These are phyloP conservation scores for Peziza echinospora DNA, from an alignment of 495 filamentous ascomycete species.

Conservation along the genomic window DNA sequence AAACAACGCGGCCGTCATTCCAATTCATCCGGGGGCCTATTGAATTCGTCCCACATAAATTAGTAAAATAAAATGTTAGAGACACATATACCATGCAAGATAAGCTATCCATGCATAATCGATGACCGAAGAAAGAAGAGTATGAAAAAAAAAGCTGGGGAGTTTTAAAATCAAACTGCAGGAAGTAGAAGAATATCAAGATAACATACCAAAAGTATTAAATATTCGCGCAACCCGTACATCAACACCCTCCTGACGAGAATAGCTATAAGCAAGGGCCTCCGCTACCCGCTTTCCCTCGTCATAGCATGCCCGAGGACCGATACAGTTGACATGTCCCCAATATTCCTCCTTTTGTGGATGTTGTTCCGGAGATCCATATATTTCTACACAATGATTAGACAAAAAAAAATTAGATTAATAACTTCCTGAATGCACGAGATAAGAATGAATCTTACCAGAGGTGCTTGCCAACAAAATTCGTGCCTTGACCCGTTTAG, in stretches of 20 bases:
- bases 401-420: too few relatives aligned
- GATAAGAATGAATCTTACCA: too few relatives aligned
- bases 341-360: conserved; percentile 19
- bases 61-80: not conserved
- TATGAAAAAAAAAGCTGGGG: too few relatives aligned
- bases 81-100: not conserved
- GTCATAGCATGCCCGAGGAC: conserved; percentile 19
- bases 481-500: conserved; percentile 18
- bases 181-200: not conserved
- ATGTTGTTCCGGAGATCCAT: conserved; percentile 17
- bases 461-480: conserved; percentile 19
- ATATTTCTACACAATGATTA: too few relatives aligned
- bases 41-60: not conserved
- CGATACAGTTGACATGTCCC: conserved; percentile 19
- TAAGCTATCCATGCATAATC: too few relatives aligned
- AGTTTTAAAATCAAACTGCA: not conserved
- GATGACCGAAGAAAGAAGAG: too few relatives aligned
- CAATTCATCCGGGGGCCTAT: conserved; percentile 14
- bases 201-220: conserved; percentile 17
- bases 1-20: conserved; percentile 19
- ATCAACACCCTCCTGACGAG: conserved; percentile 16
- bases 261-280: conserved; percentile 18
- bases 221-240: conserved; percentile 20
- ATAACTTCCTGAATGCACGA: too few relatives aligned
- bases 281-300: conserved; percentile 21